Base-by-base conservation (phyloP, 306 rosid genomes). In the Prunus padus region DNA sequence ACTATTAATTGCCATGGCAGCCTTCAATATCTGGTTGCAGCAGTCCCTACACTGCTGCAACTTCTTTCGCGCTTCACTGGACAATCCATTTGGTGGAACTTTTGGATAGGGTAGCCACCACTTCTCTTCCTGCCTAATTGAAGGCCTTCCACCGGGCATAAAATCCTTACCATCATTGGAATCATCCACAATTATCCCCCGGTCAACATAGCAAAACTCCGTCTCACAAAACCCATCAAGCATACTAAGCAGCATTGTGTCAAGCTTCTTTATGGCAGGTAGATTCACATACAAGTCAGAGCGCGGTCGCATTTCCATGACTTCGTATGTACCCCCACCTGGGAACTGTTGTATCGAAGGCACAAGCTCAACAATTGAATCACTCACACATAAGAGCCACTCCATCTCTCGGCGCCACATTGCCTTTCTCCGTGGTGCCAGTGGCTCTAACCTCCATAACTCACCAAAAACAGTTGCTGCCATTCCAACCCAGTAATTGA, bases 31-130 rank as follows among this genome's bases (percentile, higher is more conserved):
- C 85, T 93, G 98, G 81, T 89, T 84, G 9, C 96, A 82, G 74
- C 98, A 93, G 77, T 91, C 97, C 90, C 91, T 84, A 72, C 98
- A 93, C 61, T 93, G 96, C 87, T 91, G 98, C 89, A 93, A 77
- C 85, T 89, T 88, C 80, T 93, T 93, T 87, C 98, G 84, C 16
- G 86, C 82, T 61, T 84, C 92, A 69, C 80, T 90, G 0, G 88
- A 87, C 84, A 94, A 74, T 23, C 97, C 98, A 80, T 78, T 84
- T 2, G 92, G 87, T 0, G 90, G 97, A 73, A 94, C 85, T 84
- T 94, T 94, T 3, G 98, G 98, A 73, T 89, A 88, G 5, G 98
- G 98, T 72, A 94, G 90, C 98, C 98, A 94, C 98, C 98, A 94
- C 78, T 94, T 94, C 81, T 91, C 98, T 76, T 94, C 98, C 67